phyloP scores from a whole-genome alignment of 1,284 basidiomycete species.

The Microbotryum intermedium region DNA sequence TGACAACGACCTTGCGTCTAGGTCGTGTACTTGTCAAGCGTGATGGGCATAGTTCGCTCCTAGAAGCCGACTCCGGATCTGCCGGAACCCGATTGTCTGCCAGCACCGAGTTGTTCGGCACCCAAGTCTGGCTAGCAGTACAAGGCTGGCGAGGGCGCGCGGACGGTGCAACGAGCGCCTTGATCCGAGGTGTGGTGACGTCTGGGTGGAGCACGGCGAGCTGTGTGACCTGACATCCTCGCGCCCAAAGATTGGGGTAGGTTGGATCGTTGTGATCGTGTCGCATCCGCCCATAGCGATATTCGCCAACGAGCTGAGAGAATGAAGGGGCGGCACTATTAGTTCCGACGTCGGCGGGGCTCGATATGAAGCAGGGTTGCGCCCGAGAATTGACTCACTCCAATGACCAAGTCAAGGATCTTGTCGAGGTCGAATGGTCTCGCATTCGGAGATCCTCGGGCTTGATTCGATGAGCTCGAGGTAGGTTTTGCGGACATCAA shows the following conservation, averaged over 20 bases:
- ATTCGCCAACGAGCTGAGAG: too few relatives aligned
- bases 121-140: background rate
- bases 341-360: background rate
- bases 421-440: too few relatives aligned
- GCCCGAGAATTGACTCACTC: background rate
- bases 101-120: background rate
- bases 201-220: background rate
- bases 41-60: background rate
- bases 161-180: background rate
- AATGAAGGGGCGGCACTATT: too few relatives aligned
- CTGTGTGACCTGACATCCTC: background rate
- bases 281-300: too few relatives aligned
- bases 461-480: too few relatives aligned
- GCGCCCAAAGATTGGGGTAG: background rate
- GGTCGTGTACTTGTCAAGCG: background rate
- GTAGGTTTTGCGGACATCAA: too few relatives aligned
- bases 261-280: background rate
- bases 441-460: too few relatives aligned
- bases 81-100: background rate
- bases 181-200: background rate
- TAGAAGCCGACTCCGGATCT: background rate
- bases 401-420: too few relatives aligned
- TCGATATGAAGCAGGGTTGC: background rate
- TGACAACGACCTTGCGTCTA: background rate
- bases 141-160: background rate